These are phyloP conservation scores for Aquilaria sinensis DNA, from an alignment of 345 rosid genomes.

Conservation along the genomic window DNA sequence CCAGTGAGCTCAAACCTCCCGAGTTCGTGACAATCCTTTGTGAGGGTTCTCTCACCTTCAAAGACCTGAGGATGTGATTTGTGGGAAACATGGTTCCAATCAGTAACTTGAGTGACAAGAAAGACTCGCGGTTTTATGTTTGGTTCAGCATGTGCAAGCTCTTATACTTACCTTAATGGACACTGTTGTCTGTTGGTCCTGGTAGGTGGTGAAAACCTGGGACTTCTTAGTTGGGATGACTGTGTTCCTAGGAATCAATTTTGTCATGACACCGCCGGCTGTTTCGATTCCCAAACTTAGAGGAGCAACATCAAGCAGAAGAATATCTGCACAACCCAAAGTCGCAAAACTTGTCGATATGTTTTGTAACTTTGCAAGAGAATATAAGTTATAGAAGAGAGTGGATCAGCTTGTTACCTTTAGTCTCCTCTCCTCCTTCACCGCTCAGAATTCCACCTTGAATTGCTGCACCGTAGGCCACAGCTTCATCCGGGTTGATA, in stretches of 20 bases:
- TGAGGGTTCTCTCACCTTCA: constrained; percentile 15
- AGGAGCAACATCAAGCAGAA: constrained; percentile 12
- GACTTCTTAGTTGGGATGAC: constrained; percentile 21
- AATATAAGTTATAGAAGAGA: no score
- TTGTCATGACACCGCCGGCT: constrained; percentile 18
- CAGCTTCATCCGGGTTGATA: constrained; percentile 25
- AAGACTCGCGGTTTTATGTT: neutral
- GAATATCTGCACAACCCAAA: constrained; percentile 9
- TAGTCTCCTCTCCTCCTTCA: neutral
- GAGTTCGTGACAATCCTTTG: constrained; percentile 14
- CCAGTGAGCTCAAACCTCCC: constrained; percentile 12
- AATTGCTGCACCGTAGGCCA: constrained; percentile 21
- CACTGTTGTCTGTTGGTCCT: constrained; percentile 21
- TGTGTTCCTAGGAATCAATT: constrained; percentile 19
- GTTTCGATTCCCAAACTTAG: constrained; percentile 17
- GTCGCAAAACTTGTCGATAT: no score
- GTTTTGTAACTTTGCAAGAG: no score
- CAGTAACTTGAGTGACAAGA: neutral
- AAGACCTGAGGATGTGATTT: constrained; percentile 7
- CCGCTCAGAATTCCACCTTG: constrained; percentile 19
- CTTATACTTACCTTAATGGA: constrained; percentile 9
- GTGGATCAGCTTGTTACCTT: neutral
- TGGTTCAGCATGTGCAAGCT: neutral
- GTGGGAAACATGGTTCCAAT: neutral
- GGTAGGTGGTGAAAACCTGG: constrained; percentile 19